Evolutionary conservation across 495 filamentous ascomycete species (phyloP).

Genomic region (Rusavskia elegans): DNA sequence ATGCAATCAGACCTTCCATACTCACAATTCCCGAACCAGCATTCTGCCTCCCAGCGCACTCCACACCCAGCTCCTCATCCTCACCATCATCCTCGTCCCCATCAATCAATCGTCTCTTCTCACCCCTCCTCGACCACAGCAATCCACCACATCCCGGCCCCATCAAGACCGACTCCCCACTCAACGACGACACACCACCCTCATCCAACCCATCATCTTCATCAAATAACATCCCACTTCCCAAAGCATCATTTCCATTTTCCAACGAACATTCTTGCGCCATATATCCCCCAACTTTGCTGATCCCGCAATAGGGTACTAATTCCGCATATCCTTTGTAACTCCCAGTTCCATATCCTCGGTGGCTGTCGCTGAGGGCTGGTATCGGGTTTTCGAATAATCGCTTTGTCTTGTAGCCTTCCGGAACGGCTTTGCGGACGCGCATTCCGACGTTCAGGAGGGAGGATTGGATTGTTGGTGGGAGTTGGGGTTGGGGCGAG

Average conservation of each 20-base stretch:
- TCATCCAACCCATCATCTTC: neutral
- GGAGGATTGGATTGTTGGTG: constrained; percentile 51
- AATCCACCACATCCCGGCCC: neutral
- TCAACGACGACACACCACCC: neutral
- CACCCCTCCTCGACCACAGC: too few relatives aligned
- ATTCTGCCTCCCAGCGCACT: constrained; percentile 2
- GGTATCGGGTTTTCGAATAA: too few relatives aligned
- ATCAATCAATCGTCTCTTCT: neutral
- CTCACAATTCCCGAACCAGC: neutral
- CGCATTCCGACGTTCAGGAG: constrained; percentile 85
- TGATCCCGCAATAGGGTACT: neutral
- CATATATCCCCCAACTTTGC: neutral
- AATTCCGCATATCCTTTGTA: neutral
- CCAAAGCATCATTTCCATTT: too few relatives aligned
- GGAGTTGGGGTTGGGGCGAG: constrained; percentile 35
- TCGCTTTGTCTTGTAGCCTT: constrained; percentile 60
- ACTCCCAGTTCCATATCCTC: neutral
- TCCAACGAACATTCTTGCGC: neutral
- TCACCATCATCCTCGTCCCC: neutral
- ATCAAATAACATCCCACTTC: neutral
- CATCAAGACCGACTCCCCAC: neutral
- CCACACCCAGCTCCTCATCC: neutral
- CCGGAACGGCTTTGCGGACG: constrained; percentile 75
- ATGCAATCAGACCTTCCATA: neutral
- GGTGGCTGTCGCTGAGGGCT: neutral